Percentiles rank a stretch among this genome's conserved stretches.
These are phyloP conservation scores for Biscutella laevigata DNA, from an alignment of 441 rosid genomes.

Conservation along the genomic window DNA sequence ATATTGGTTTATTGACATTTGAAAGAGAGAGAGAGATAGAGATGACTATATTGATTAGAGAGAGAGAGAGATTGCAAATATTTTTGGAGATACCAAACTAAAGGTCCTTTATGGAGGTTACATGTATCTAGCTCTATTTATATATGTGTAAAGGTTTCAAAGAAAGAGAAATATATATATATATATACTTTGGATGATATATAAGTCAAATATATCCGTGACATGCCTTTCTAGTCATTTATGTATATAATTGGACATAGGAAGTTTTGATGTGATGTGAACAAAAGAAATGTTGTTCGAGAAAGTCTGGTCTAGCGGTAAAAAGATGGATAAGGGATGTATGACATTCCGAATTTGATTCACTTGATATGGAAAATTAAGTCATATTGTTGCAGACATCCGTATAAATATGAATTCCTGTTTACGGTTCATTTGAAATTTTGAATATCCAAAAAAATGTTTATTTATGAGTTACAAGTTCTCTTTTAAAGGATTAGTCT, in stretches of 20 bases:
- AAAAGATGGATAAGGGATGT: too few species aligned
- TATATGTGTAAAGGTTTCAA: conserved; percentile 4
- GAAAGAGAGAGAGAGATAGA: conserved; percentile 17
- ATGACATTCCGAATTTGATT: too few species aligned
- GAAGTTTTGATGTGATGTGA: not conserved
- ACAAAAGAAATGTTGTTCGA: too few species aligned
- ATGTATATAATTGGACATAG: not conserved
- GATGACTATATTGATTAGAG: not conserved
- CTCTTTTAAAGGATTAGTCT: too few species aligned
- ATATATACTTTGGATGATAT: not conserved
- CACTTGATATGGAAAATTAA: too few species aligned
- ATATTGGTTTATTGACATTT: conserved; percentile 56
- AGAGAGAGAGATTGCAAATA: conserved; percentile 8
- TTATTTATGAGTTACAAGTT: too few species aligned
- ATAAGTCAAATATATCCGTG: not conserved
- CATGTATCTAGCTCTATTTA: conserved; percentile 23
- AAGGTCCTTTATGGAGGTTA: conserved; percentile 16
- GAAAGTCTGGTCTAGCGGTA: too few species aligned
- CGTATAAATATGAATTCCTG: too few species aligned
- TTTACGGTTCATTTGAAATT: too few species aligned
- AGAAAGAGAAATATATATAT: conserved; percentile 11
- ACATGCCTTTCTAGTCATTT: not conserved
- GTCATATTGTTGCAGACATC: too few species aligned
- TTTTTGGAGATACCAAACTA: conserved; percentile 20
- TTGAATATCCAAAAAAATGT: too few species aligned